A percentile compares a stretch with the other conserved stretches of the same genome.
phyloP scores from a whole-genome alignment of 352 stramenopile species.

The Albugo candida region DNA sequence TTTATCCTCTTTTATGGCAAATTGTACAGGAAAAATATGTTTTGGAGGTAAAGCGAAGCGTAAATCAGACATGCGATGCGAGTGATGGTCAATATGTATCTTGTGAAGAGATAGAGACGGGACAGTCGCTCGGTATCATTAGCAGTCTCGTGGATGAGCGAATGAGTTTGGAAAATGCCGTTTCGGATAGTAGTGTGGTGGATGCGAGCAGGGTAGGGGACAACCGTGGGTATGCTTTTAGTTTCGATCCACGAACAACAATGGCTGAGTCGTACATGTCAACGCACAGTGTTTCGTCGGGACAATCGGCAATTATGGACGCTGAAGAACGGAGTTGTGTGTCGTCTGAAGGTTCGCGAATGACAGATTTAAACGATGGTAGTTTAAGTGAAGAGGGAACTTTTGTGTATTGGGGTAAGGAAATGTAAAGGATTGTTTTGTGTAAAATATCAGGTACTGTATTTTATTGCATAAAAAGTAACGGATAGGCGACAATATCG shows the following conservation, averaged over 20 bases:
- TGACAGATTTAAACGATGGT: conserved; percentile 34
- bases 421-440: too few relatives aligned
- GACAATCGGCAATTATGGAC: conserved; percentile 31
- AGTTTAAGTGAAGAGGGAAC: background rate
- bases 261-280: conserved; percentile 65
- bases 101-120: too few relatives aligned
- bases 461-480: too few relatives aligned
- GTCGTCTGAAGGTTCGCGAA: conserved; percentile 56
- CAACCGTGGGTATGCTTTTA: conserved; percentile 56
- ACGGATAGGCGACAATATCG: too few relatives aligned
- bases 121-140: too few relatives aligned
- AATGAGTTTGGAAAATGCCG: too few relatives aligned
- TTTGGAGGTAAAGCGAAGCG: conserved; percentile 5
- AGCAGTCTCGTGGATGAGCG: too few relatives aligned
- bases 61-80: background rate
- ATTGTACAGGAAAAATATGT: conserved; percentile 65
- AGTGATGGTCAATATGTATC: too few relatives aligned
- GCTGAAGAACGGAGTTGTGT: conserved; percentile 33
- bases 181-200: background rate
- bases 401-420: too few relatives aligned
- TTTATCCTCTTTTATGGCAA: conserved; percentile 59
- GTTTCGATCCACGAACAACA: conserved; percentile 58
- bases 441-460: too few relatives aligned
- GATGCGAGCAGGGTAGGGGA: background rate
- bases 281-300: conserved; percentile 34